These are phyloP conservation scores for Ottelia alismoides DNA, from an alignment of 106 monocot genomes.

Conservation along the genomic window DNA sequence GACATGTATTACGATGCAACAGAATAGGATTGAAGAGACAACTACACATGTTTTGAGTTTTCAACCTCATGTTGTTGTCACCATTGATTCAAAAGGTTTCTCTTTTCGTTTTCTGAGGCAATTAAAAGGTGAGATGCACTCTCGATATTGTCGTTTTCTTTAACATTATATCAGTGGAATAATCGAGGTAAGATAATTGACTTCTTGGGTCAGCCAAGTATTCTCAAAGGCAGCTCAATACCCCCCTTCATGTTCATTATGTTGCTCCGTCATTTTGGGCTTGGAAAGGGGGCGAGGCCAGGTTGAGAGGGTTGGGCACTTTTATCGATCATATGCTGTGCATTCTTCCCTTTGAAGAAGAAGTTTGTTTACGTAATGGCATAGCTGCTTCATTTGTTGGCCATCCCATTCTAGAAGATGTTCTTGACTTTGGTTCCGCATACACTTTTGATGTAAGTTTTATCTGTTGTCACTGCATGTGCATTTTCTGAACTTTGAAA, in stretches of 20 bases:
- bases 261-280: slow-evolving; percentile 99
- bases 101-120: slow-evolving; percentile 75
- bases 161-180: no score
- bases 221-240: slow-evolving; percentile 2
- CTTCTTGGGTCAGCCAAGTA: slow-evolving; percentile 59
- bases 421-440: slow-evolving; percentile 25
- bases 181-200: no score
- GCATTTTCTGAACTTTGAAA: no score
- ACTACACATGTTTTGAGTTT: slow-evolving; percentile 41
- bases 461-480: no score
- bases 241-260: slow-evolving; percentile 74
- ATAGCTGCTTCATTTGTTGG: slow-evolving; percentile 84
- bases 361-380: slow-evolving; percentile 60
- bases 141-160: no score
- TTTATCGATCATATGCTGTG: slow-evolving; percentile 88
- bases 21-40: slow-evolving; percentile 58
- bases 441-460: no score
- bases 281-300: slow-evolving; percentile 95
- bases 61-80: slow-evolving; percentile 85
- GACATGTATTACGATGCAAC: slow-evolving; percentile 11
- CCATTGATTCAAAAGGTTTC: slow-evolving; percentile 90
- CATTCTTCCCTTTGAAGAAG: slow-evolving; percentile 95
- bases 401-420: slow-evolving; percentile 75
- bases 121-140: slow-evolving; percentile 59
- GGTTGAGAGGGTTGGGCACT: slow-evolving; percentile 30